Conservation (phyloP, 768 basidiomycete genomes). For the Ramaria sp. region DNA sequence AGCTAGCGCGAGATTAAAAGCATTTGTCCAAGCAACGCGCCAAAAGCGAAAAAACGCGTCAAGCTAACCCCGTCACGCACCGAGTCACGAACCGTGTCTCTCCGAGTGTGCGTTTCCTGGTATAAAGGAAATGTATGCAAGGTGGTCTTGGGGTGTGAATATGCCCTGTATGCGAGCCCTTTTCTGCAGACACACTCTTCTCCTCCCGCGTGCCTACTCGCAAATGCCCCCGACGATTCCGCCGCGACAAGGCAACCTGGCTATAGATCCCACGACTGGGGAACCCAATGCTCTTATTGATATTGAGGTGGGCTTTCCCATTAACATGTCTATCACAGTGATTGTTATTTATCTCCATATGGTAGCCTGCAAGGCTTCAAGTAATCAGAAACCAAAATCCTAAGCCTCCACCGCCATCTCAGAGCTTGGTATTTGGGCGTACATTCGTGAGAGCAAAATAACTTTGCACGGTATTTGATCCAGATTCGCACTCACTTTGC, state of each 20-base stretch:
- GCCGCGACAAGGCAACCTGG: constrained; percentile 9
- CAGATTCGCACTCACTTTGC: constrained; percentile 9
- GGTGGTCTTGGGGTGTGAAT: not conserved
- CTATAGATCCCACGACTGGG: constrained; percentile 37
- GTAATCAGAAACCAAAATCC: constrained; percentile 40
- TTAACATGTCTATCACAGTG: not conserved
- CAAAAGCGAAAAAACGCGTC: not conserved
- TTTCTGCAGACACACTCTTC: not conserved
- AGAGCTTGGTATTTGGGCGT: constrained; percentile 71
- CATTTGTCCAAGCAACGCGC: too few species aligned
- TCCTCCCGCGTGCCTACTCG: not conserved
- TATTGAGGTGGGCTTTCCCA: constrained; percentile 36
- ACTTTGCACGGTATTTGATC: not conserved
- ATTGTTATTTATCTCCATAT: not conserved
- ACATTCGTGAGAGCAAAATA: constrained; percentile 51
- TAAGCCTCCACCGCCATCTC: constrained; percentile 49
- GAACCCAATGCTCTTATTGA: constrained; percentile 36
- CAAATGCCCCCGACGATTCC: not conserved
- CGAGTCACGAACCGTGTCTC: not conserved
- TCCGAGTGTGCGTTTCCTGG: too few species aligned
- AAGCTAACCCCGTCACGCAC: not conserved
- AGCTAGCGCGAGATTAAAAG: too few species aligned
- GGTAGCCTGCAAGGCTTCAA: constrained; percentile 42
- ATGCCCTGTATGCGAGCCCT: not conserved
- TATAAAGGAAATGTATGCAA: not conserved